Evolutionary conservation across 345 rosid species (phyloP).

Genomic region (Trapa bicornis): DNA sequence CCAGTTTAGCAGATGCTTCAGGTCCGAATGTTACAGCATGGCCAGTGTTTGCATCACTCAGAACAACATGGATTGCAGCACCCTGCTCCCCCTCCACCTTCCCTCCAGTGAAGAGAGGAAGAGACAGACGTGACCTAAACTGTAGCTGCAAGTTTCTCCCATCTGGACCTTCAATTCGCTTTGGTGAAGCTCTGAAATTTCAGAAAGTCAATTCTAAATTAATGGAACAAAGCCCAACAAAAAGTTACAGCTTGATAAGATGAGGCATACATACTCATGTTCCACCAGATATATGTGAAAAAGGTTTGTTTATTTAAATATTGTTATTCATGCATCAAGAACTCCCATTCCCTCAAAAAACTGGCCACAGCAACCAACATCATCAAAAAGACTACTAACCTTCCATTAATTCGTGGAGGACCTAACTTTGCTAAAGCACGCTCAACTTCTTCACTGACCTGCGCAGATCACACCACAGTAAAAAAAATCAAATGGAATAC

Average conservation of each 20-base stretch:
- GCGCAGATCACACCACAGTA: conserved; percentile 14
- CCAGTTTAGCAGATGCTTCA: no score
- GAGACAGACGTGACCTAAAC: not conserved
- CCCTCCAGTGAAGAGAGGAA: not conserved
- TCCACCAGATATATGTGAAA: not conserved
- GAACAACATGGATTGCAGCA: fast-evolving
- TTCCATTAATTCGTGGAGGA: conserved; percentile 80
- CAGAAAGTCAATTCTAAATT: not conserved
- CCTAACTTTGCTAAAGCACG: conserved; percentile 95
- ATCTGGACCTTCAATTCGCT: no score
- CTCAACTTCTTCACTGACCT: conserved; percentile 99
- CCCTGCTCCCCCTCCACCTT: not conserved
- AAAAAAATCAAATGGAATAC: not conserved
- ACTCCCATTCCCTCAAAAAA: no score
- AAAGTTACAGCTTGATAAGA: not conserved
- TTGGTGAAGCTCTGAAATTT: not conserved
- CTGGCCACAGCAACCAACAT: not conserved
- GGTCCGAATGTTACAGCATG: no score
- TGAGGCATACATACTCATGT: not conserved
- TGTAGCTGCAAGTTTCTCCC: not conserved
- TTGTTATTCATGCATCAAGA: no score
- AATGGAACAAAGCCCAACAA: not conserved
- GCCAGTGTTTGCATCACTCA: not conserved
- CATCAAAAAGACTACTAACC: conserved; percentile 23
- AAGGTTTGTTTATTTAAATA: no score